Evolutionary conservation across 345 rosid species (phyloP), one percentile per base, ranked within the genome.

Genomic region (Bruguiera gymnorhiza): DNA sequence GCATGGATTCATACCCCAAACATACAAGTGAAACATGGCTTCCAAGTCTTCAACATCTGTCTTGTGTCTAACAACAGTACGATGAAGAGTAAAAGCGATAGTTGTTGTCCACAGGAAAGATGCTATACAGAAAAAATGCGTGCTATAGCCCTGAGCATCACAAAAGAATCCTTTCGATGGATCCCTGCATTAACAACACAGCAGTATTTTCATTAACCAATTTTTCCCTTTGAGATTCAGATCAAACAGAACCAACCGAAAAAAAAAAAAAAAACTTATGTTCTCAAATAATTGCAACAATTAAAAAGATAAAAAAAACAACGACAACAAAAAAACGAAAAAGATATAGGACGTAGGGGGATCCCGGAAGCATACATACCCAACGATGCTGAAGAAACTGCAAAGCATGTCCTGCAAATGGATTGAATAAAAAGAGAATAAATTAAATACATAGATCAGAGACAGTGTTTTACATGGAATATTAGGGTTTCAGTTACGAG

Each of bases 21-120:
- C 98, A 78, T 91, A 91, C 74, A 94, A 75, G 81, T 94, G 98
- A 83, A 94, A 94, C 82, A 94, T 79, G 37, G 90, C 94, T 81
- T 94, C 97, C 68, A 94, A 80, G 84, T 94, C 98, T 87, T 94
- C 97, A 16, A 94, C 94, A 78, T 91, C 98, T 2, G 96, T 83
- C 79, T 91, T 91, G 85, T 94, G 98, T 74, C 78, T 79, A 43
- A 91, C 97, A 48, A 94, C 97, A 69, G 97, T 91, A 3, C 97
- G 95, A 62, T 94, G 97, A 74, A 94, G 98, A 29, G 98, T 91
- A 76, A 94, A 94, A 67, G 98, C 96, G 74, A 94, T 94, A 18
- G 87, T 84, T 3, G 97, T 94, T 24, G 98, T 94, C 98, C 98
- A 94, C 52, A 94, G 86, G 80, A 94, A 89, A 63, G 96, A 94